Evolutionary conservation across 257 asterid genomes (phyloP).

Genomic region (Gardenia jasminoides): DNA sequence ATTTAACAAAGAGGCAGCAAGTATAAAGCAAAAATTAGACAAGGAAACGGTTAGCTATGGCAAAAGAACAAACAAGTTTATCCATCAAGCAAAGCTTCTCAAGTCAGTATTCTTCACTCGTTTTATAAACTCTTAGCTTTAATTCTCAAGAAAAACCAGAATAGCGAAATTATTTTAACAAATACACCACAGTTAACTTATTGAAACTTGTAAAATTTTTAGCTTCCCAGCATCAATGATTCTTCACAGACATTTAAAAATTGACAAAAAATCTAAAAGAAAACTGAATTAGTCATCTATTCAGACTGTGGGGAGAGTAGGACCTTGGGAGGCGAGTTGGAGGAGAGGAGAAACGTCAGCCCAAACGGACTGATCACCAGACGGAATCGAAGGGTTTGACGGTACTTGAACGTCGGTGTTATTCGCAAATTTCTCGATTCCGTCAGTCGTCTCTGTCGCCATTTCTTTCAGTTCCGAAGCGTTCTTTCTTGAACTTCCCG

Average conservation of each 20-base stretch:
- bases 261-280: neutral
- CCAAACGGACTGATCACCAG: conserved; percentile 75
- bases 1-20: neutral
- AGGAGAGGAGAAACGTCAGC: conserved; percentile 74
- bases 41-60: neutral
- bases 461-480: conserved; percentile 6
- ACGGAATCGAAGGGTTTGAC: conserved; percentile 56
- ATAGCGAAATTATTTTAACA: neutral
- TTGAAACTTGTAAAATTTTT: neutral
- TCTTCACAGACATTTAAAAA: neutral
- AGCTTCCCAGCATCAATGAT: neutral
- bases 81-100: neutral
- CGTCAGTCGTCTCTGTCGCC: conserved; percentile 17
- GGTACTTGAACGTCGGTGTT: conserved; percentile 31
- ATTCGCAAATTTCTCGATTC: neutral
- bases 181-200: neutral
- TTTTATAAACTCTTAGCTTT: neutral
- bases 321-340: conserved; percentile 71
- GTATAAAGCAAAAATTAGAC: neutral
- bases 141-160: neutral
- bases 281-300: neutral
- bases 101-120: neutral
- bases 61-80: neutral
- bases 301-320: neutral
- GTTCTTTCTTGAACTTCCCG: neutral